Evolutionary conservation across 2,329 filamentous ascomycete genomes (phyloP), one percentile per base, ranked within the genome.

Genomic region (Paraphoma chrysanthemicola): DNA sequence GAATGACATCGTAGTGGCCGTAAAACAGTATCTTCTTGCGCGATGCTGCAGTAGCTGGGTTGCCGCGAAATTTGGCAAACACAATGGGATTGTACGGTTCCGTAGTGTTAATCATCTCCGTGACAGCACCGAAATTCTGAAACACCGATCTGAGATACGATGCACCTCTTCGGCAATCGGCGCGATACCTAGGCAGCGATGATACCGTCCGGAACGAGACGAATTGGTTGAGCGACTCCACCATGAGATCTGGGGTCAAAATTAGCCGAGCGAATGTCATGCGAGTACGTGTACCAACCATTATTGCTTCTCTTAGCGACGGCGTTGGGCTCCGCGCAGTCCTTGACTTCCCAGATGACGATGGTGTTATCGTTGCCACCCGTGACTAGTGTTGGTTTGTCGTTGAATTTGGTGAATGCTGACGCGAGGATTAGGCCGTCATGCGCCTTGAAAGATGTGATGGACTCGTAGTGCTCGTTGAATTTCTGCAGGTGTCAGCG

Each of bases 1-100:
- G 86, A 3, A 99, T 95, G 2, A 99, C 93, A 72, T 99, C 95
- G 80, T 99, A 99, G 74, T 99, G 95, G 0, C 96, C 95, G 71
- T 99, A 99, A 74, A 99, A 99, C 0, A 99, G 80, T 8, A 98
- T 91, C 30, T 92, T 93, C 78, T 95, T 97, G 16, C 91, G 86
- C 28, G 86, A 82, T 28, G 85, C 83, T 0, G 86, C 80, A 1
- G 87, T 85, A 10, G 87, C 83, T 57, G 84, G 87, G 76, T 88
- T 95, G 4, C 90, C 93, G 44, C 86, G 86, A 74, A 99, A 99
- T 57, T 89, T 90, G 41, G 95, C 95, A 64, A 91, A 90, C 0
- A 99, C 93, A n/a, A 99, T 89, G 0, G 95, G 95, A 71, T 98
- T 98, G 67, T 91, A 89, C 67, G 77, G 75, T 65, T 90, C 87